Conservation (phyloP, 2,329 filamentous ascomycete genomes). For the Corinectria fuckeliana region DNA sequence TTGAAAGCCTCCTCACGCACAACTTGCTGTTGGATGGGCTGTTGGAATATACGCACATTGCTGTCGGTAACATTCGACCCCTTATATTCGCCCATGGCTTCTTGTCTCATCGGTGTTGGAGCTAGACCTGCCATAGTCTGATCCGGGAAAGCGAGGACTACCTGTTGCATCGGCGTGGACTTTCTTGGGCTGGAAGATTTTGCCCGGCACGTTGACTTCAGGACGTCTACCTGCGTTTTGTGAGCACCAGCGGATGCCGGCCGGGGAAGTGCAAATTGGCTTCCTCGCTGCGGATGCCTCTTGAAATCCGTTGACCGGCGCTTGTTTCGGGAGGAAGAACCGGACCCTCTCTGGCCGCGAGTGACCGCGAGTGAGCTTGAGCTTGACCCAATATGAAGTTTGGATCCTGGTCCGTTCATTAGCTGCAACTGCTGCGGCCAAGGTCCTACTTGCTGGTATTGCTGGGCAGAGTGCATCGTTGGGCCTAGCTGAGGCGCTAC, state of each 20-base stretch:
- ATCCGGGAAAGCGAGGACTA: not conserved
- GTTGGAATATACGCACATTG: not conserved
- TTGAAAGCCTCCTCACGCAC: not conserved
- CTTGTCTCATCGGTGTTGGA: not conserved
- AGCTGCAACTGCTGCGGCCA: not conserved
- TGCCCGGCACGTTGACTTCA: not conserved
- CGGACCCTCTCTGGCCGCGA: not conserved
- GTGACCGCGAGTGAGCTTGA: not conserved
- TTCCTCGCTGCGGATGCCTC: not conserved
- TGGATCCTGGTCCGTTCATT: not conserved
- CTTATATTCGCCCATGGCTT: not conserved
- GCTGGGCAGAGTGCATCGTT: not conserved
- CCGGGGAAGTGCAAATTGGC: not conserved
- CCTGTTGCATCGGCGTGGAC: not conserved
- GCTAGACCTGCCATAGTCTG: not conserved
- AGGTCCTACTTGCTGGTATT: not conserved
- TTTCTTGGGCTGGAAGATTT: not conserved
- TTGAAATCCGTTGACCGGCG: not conserved
- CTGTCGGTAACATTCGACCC: not conserved
- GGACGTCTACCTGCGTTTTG: not conserved
- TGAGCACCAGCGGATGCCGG: not conserved
- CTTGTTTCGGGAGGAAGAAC: not conserved
- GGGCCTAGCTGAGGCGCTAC: not conserved
- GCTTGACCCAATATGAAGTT: not conserved
- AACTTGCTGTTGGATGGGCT: not conserved